These are phyloP conservation scores for Multifurca ochricompacta DNA, from an alignment of 768 basidiomycete species.

Conservation along the genomic window DNA sequence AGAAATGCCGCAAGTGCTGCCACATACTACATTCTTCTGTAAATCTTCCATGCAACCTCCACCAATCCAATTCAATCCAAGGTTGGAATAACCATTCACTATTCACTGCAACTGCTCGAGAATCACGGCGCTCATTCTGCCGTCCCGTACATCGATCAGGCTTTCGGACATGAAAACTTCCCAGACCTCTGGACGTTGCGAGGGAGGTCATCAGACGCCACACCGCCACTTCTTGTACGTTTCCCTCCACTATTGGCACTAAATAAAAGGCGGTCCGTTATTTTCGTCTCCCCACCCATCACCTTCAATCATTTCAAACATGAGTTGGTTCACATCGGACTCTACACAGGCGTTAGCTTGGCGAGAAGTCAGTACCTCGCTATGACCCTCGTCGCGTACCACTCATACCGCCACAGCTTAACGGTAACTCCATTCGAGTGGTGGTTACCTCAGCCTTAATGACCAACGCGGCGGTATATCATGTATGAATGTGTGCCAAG, in stretches of 20 bases:
- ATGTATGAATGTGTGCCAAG: neutral
- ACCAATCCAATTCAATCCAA: neutral
- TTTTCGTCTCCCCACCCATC: neutral
- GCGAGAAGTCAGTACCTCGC: neutral
- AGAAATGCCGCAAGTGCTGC: neutral
- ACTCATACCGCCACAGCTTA: slow-evolving; percentile 10
- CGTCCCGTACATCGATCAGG: slow-evolving; percentile 5
- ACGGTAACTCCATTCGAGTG: slow-evolving; percentile 5
- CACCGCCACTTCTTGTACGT: neutral
- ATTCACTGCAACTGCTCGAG: neutral
- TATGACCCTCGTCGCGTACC: neutral
- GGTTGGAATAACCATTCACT: slow-evolving; percentile 1
- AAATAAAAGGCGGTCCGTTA: slow-evolving; percentile 12
- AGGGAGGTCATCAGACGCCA: slow-evolving; percentile 12
- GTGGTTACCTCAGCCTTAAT: slow-evolving; percentile 12
- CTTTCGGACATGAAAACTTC: slow-evolving; percentile 13
- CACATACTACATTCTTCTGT: neutral
- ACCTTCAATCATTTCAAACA: slow-evolving; percentile 14
- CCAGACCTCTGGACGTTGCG: neutral
- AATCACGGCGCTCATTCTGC: neutral
- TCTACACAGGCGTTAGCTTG: slow-evolving; percentile 12
- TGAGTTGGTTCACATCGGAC: slow-evolving; percentile 16
- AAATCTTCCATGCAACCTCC: neutral
- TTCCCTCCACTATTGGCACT: neutral
- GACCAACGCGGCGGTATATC: slow-evolving; percentile 17